phyloP scores from a whole-genome alignment of 371 early-diverging fungal species.

The Rhizopus arrhizus region DNA sequence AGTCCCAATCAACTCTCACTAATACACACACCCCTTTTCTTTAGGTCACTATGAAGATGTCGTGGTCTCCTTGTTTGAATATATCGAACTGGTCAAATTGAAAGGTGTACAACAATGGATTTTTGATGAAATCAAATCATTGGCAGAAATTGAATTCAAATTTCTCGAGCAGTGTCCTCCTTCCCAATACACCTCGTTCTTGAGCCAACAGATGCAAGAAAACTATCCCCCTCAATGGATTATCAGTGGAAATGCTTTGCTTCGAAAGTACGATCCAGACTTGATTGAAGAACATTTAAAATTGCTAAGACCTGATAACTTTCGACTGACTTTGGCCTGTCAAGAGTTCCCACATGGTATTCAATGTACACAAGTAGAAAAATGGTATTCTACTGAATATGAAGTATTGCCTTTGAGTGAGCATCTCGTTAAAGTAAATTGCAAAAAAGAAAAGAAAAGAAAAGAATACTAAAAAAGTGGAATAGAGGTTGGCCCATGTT shows the following conservation, averaged over 20 bases:
- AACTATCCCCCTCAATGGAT: constrained; percentile 70
- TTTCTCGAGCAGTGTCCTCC: constrained; percentile 78
- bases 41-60: constrained; percentile 77
- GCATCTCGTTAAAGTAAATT: constrained; percentile 56
- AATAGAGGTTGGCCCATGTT: constrained; percentile 19
- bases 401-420: constrained; percentile 60
- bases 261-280: constrained; percentile 61
- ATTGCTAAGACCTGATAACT: constrained; percentile 66
- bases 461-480: background rate
- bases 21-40: background rate
- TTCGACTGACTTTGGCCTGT: constrained; percentile 53
- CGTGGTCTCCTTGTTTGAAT: constrained; percentile 80
- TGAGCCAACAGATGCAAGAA: constrained; percentile 60
- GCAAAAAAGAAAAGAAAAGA: background rate
- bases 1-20: background rate
- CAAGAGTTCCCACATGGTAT: constrained; percentile 54
- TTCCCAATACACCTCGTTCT: constrained; percentile 53
- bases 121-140: constrained; percentile 73
- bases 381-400: constrained; percentile 86
- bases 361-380: constrained; percentile 58
- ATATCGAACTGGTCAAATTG: constrained; percentile 77
- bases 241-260: constrained; percentile 66
- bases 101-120: constrained; percentile 77
- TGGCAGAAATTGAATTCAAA: constrained; percentile 72
- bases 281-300: constrained; percentile 57